These are phyloP conservation scores for Tuber borchii DNA, from an alignment of 495 filamentous ascomycete genomes.

Conservation along the genomic window DNA sequence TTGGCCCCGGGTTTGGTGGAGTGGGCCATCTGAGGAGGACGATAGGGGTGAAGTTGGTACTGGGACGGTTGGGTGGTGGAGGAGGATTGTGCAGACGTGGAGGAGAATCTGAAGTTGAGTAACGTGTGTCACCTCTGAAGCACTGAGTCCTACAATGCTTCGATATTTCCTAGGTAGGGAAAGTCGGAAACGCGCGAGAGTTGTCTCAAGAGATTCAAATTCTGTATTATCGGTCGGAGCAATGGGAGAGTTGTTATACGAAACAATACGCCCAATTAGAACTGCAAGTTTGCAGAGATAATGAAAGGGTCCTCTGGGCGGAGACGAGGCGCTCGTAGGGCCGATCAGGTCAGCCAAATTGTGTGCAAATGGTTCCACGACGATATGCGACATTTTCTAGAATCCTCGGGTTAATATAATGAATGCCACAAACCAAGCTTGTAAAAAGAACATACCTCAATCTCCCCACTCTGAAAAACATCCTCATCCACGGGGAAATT, in stretches of 20 bases:
- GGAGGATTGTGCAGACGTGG: constrained; percentile 36
- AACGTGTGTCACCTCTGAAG: constrained; percentile 27
- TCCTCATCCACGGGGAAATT: constrained; percentile 41
- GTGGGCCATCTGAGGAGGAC: not conserved
- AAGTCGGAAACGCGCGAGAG: constrained; percentile 35
- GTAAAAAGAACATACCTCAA: constrained; percentile 25
- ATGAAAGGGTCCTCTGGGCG: constrained; percentile 30
- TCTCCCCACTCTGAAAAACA: constrained; percentile 38
- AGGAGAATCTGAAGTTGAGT: constrained; percentile 32
- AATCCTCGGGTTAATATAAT: constrained; percentile 1
- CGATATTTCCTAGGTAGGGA: constrained; percentile 35
- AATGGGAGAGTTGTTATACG: constrained; percentile 24
- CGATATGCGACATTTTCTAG: constrained; percentile 38
- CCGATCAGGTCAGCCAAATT: constrained; percentile 29
- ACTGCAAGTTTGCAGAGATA: constrained; percentile 37
- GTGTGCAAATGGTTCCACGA: constrained; percentile 36
- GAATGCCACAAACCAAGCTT: not conserved
- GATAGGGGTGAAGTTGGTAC: constrained; percentile 3
- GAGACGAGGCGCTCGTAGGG: constrained; percentile 7
- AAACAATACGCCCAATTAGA: constrained; percentile 30
- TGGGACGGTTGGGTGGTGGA: constrained; percentile 25
- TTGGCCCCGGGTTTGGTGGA: not conserved
- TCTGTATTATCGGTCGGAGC: constrained; percentile 9
- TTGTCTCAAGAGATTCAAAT: constrained; percentile 30
- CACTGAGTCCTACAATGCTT: constrained; percentile 15